phyloP scores from a whole-genome alignment of 106 monocot species.

The Dioscorea alata region DNA sequence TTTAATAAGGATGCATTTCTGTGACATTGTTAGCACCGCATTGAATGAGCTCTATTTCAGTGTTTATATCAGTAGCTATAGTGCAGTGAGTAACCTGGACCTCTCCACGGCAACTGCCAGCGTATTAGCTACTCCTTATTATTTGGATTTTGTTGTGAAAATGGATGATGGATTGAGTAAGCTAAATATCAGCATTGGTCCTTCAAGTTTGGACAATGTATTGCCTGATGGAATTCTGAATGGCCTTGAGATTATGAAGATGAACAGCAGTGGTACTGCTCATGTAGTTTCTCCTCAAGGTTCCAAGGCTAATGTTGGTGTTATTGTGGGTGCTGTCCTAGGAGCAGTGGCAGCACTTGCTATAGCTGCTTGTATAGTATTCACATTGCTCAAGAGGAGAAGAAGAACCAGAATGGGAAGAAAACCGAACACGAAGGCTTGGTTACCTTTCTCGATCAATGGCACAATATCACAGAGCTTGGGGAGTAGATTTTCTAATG shows the following conservation, averaged over 20 bases:
- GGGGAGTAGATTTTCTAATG: conserved; percentile 40
- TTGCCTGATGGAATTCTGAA: conserved; percentile 53
- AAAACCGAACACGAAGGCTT: conserved; percentile 16
- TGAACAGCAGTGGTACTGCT: conserved; percentile 20
- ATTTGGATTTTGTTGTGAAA: conserved; percentile 10
- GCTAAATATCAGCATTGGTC: conserved; percentile 38
- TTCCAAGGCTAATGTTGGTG: conserved; percentile 32
- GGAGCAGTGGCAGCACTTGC: conserved; percentile 25
- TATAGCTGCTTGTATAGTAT: conserved; percentile 11
- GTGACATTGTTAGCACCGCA: conserved; percentile 17
- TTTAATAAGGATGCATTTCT: conserved; percentile 28
- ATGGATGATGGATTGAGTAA: neutral
- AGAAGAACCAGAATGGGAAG: conserved; percentile 12
- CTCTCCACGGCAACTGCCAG: neutral
- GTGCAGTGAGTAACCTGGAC: conserved; percentile 8
- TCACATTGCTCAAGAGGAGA: conserved; percentile 1
- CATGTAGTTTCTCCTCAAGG: neutral
- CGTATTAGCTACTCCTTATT: conserved; percentile 18
- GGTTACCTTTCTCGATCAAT: conserved; percentile 38
- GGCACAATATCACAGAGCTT: conserved; percentile 27
- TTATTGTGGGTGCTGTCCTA: conserved; percentile 36
- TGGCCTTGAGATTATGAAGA: conserved; percentile 62
- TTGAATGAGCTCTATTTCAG: conserved; percentile 18
- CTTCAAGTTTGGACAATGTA: conserved; percentile 15
- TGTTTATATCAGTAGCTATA: conserved; percentile 18